phyloP scores from a whole-genome alignment of 139 green algal species.

The Pedinophyceae sp. region DNA sequence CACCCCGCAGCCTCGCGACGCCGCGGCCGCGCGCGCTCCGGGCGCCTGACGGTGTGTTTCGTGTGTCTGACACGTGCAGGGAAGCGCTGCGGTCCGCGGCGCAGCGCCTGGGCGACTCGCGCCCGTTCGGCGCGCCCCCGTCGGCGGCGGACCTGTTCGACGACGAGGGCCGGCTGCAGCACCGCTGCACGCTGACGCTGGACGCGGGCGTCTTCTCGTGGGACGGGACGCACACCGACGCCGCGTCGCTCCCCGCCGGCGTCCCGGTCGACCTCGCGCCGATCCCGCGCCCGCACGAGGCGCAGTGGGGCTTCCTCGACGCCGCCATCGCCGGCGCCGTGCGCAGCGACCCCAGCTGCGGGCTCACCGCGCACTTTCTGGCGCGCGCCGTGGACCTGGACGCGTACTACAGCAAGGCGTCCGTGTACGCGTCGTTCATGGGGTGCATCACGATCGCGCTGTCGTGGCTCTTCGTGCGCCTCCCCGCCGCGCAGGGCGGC shows the following conservation, averaged over 20 bases:
- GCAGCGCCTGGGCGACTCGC: not conserved
- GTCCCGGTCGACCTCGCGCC: constrained; percentile 9
- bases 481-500: constrained; percentile 10
- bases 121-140: not conserved
- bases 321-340: constrained; percentile 38
- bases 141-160: not conserved
- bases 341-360: constrained; percentile 29
- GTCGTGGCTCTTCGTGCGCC: not conserved
- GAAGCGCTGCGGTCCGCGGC: constrained; percentile 13
- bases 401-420: constrained; percentile 46
- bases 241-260: not conserved
- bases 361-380: constrained; percentile 28
- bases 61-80: constrained; percentile 15
- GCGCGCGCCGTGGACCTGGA: constrained; percentile 36
- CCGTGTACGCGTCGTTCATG: constrained; percentile 59
- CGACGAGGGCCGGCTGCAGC: constrained; percentile 4
- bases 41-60: constrained; percentile 5
- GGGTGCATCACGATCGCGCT: constrained; percentile 24
- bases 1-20: not conserved
- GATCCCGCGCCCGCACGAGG: not conserved
- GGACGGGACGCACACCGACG: not conserved
- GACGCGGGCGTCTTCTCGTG: not conserved
- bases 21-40: not conserved
- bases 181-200: not conserved
- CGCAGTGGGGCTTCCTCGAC: not conserved